Evolutionary conservation across 1,139 yeast genomes (phyloP).

Genomic region (Schwanniomyces etchellsii): DNA sequence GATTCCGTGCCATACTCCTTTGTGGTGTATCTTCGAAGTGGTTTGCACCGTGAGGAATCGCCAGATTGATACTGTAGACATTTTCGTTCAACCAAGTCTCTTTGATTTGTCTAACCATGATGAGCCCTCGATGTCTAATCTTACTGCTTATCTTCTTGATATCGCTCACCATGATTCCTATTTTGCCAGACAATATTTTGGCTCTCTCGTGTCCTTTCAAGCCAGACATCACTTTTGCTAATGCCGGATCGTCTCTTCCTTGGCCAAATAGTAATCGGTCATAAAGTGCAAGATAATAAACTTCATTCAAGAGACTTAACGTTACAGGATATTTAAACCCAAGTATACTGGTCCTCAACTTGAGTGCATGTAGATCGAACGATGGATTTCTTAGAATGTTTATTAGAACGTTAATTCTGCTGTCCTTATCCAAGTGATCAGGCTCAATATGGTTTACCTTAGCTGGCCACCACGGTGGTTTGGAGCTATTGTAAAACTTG

Average conservation of each 20-base stretch:
- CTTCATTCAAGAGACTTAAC: conserved; percentile 17
- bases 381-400: conserved; percentile 29
- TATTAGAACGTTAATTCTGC: conserved; percentile 46
- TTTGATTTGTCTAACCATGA: conserved; percentile 14
- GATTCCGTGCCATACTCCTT: too few species aligned
- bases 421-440: conserved; percentile 60
- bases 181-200: conserved; percentile 5
- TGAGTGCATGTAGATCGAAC: conserved; percentile 19
- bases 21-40: neutral
- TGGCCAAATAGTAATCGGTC: conserved; percentile 19
- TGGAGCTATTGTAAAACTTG: conserved; percentile 40
- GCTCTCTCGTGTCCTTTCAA: conserved; percentile 6
- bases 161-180: conserved; percentile 12
- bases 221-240: conserved; percentile 6
- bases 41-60: neutral
- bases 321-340: conserved; percentile 8
- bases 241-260: conserved; percentile 4
- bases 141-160: conserved; percentile 6
- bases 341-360: conserved; percentile 9
- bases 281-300: conserved; percentile 23
- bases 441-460: conserved; percentile 62
- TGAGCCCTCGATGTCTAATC: conserved; percentile 10
- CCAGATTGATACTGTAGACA: conserved; percentile 7
- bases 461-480: conserved; percentile 72
- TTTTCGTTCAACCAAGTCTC: conserved; percentile 7